Evolutionary conservation across 352 stramenopile species (phyloP), one percentile per base, ranked within the genome.

Genomic region (Globisporangium solare): DNA sequence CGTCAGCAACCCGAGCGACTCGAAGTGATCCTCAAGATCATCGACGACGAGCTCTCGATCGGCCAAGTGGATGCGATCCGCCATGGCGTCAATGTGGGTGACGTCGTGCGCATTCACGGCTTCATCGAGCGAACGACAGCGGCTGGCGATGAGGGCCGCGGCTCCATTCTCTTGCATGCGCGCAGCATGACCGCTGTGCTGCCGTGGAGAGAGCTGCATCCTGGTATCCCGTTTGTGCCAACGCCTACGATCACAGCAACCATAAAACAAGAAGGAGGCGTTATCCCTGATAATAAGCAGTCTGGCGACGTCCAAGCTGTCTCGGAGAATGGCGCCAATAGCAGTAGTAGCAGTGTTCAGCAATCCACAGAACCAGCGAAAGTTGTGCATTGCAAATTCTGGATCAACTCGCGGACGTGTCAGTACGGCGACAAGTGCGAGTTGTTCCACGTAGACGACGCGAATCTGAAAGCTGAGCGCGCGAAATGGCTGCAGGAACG

Each of bases 11-110:
- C 50, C 20, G 54, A 86, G 55, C 75, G 75, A 20, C 48, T 92
- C 27, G 83, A 92, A 58, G 79, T 89, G 43, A 80, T 92, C 22
- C 65, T 92, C 49, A 92, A 92, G 57, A 82, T 91, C 61, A 82
- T 89, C 24, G 70, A 83, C 35, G 61, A 66, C 39, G 73, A 88
- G 58, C 68, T 93, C 31, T 82, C 79, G 7, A 63, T 70, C 13
- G 83, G 88, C 17, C 53, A 88, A 6, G 58, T 93, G 12, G 77
- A 90, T 17, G 54, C 55, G n/a, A 80, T 93, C 40, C 74, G 80
- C 49, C 73, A 84, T 47, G 37, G 58, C 57, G 51, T 90, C 50
- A 88, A 81, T 45, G 66, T 90, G 24, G 83, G 83, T 5, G 83
- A 93, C 47, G 61, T 89, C 49, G 75, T 91, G 27, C 75, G 72